Percentiles rank a stretch among this genome's conserved stretches.
phyloP scores from a whole-genome alignment of 345 rosid species.

The Eucalyptus curtisii region DNA sequence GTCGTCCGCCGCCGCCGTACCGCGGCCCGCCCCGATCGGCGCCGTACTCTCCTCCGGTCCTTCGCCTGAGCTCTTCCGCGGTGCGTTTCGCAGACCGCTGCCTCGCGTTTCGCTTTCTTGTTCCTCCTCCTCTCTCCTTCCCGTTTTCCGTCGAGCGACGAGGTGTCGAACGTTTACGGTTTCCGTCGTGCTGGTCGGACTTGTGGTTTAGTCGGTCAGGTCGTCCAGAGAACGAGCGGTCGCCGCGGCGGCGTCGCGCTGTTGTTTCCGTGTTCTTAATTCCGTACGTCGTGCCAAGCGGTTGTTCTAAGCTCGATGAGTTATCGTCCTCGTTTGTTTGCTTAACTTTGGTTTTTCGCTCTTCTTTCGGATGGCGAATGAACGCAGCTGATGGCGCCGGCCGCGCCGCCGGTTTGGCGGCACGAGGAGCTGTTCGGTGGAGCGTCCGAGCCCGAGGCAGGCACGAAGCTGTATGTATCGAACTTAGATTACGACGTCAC shows the following conservation, averaged over 20 bases:
- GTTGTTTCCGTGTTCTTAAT: background rate
- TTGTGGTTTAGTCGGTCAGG: background rate
- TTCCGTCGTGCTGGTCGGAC: background rate
- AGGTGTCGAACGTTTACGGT: background rate
- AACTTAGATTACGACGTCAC: constrained; percentile 46
- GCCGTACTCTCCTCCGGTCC: constrained; percentile 4
- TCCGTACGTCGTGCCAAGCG: background rate
- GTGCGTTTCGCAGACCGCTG: background rate
- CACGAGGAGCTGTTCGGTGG: background rate
- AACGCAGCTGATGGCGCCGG: constrained; percentile 11
- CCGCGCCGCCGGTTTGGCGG: constrained; percentile 3
- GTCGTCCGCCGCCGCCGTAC: background rate
- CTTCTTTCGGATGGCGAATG: background rate
- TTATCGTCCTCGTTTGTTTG: background rate
- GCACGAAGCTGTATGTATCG: constrained; percentile 38
- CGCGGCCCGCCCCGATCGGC: constrained; percentile 11
- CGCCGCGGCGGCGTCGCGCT: background rate
- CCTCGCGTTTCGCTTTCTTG: background rate
- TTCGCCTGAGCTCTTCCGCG: background rate
- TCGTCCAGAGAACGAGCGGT: background rate
- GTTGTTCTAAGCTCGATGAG: background rate
- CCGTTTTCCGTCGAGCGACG: background rate
- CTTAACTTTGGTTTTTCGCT: background rate
- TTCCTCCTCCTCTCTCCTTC: background rate
- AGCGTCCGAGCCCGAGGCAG: constrained; percentile 10